Conservation (phyloP, 140 eudicot genomes). For the Cichorium intybus region DNA sequence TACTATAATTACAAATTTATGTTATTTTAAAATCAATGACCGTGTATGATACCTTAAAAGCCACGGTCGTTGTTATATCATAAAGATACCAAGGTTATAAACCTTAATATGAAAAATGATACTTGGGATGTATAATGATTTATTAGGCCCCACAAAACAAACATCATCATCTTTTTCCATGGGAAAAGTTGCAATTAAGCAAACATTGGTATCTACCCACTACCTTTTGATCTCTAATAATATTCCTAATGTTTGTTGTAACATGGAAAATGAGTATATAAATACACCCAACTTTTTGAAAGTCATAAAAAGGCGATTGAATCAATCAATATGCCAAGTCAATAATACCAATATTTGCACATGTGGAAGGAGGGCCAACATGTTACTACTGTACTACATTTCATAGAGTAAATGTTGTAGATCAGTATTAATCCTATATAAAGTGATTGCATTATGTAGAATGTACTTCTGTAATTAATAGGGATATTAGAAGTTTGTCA, state of each 20-base stretch:
- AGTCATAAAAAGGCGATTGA: conserved; percentile 31
- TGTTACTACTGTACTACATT: conserved; percentile 1
- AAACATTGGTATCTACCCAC: conserved; percentile 18
- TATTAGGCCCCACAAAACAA: conserved; percentile 17
- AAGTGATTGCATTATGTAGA: neutral
- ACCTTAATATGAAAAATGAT: neutral
- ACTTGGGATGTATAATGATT: neutral
- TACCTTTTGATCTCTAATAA: conserved; percentile 24
- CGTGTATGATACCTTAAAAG: too few species aligned
- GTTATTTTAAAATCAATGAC: too few species aligned
- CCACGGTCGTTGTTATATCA: too few species aligned
- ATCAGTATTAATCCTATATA: neutral
- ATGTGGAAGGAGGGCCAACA: conserved; percentile 27
- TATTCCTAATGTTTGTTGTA: conserved; percentile 31
- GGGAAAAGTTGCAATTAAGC: conserved; percentile 25
- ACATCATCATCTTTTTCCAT: conserved; percentile 14
- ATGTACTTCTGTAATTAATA: too few species aligned
- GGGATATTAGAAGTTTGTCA: too few species aligned
- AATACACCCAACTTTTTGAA: conserved; percentile 26
- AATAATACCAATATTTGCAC: conserved; percentile 28
- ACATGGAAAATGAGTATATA: conserved; percentile 23
- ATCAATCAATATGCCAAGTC: conserved; percentile 33
- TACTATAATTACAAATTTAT: neutral
- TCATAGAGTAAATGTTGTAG: neutral
- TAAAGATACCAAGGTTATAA: too few species aligned